Evolutionary conservation across 2,329 filamentous ascomycete genomes (phyloP), one percentile per base, ranked within the genome.

Genomic region (Passalora sequoiae): DNA sequence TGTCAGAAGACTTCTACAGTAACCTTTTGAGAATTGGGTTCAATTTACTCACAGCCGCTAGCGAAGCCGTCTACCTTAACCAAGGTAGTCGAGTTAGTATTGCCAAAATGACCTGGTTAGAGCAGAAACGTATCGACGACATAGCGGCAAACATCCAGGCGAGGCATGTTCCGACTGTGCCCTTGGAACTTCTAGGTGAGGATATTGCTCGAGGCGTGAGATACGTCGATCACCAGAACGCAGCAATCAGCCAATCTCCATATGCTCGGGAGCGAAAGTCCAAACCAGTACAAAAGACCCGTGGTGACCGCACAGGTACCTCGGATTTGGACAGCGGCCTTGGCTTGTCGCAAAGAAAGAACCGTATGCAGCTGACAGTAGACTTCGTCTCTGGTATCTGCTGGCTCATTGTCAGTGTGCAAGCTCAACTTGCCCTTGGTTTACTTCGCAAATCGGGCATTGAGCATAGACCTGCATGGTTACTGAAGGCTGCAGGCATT

Each of bases 1-100:
- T 85, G 71, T 81, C 88, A 43, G 94, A 97, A 73, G 92, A 98
- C 62, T 96, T 97, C 61, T 98, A 97, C 63, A 94, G 89, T 0
- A 86, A 88, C 0, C 72, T 97, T 4, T 74, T 97, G 3, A 83
- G 89, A 47, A 80, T 88, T 25, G 92, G 92, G 0, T 96, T 96
- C 60, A 83, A 82, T 8, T 82, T 91, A 9, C 80, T 97, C 48
- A 94, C 88, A 1, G 91, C 94, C 65, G 92, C 92, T 1, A 95
- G 88, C 57, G 89, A 97, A 65, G 91, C 91, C 3, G 92, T 97
- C 0, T 97, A 95, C 60, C 72, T 98, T 8, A 95, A 96, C 49
- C 91, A 97, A 65, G 91, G 91, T 33, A 79, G 79, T 29, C 76
- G 76, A 1, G 80, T 97, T 39, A 82, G 79, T 48, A 71, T 94